Evolutionary conservation across 225 moss, liverwort and hornwort genomes (phyloP).

Genomic region (Climacium dendroides): DNA sequence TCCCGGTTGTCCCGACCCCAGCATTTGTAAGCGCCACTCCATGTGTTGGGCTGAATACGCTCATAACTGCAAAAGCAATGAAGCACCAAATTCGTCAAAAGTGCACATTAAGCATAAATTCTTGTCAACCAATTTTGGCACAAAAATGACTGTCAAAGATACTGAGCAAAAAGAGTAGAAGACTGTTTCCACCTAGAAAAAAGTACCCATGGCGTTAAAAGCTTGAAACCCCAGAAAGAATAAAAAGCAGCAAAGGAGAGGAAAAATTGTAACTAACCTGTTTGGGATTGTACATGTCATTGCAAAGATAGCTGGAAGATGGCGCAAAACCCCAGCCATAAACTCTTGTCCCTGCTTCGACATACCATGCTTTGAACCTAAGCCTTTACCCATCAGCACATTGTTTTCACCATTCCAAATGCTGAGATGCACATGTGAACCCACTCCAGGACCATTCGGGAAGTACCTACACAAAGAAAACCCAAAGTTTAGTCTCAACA

Average conservation of each 20-base stretch:
- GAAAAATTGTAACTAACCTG: constrained; percentile 30
- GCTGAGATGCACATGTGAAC: constrained; percentile 79
- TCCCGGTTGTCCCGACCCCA: constrained; percentile 90
- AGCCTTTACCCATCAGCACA: constrained; percentile 52
- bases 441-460: constrained; percentile 38
- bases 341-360: constrained; percentile 70
- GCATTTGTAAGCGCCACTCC: constrained; percentile 84
- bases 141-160: background rate
- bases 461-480: constrained; percentile 26
- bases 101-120: background rate
- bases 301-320: constrained; percentile 79
- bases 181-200: background rate
- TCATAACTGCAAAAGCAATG: constrained; percentile 40
- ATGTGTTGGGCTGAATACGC: constrained; percentile 76
- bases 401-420: constrained; percentile 76
- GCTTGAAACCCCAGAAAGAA: background rate
- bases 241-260: background rate
- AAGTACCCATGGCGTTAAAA: background rate
- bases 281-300: constrained; percentile 66
- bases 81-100: background rate
- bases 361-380: constrained; percentile 59
- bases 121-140: background rate
- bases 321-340: constrained; percentile 76
- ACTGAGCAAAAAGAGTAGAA: background rate
- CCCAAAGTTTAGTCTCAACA: background rate